Conservation (phyloP, 306 rosid species). For the Oxytropis ochrocephala region DNA sequence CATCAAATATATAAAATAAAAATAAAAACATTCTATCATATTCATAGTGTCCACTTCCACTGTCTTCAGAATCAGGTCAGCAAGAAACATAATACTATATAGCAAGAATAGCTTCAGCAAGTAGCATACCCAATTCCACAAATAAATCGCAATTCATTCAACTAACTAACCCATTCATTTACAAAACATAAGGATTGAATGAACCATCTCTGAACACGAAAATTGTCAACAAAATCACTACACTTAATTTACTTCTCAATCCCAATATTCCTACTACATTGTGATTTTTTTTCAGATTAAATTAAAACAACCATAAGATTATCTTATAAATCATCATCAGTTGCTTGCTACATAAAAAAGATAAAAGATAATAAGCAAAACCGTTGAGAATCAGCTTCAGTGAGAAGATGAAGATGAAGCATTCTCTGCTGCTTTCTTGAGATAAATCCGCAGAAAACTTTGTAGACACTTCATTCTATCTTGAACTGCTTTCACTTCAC, state of each 20-base stretch:
- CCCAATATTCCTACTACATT: background rate
- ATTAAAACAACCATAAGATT: background rate
- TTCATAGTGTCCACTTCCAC: background rate
- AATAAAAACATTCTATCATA: background rate
- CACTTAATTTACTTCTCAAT: background rate
- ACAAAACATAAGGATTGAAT: background rate
- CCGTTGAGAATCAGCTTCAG: background rate
- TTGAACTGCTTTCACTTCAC: slow-evolving; percentile 15
- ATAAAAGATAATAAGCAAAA: background rate
- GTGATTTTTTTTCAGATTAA: background rate
- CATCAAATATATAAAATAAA: background rate
- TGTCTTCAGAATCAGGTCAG: background rate
- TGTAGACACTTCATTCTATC: slow-evolving; percentile 23
- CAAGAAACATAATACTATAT: background rate
- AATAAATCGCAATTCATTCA: background rate
- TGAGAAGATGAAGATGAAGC: background rate
- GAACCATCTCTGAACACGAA: background rate
- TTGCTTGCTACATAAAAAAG: background rate
- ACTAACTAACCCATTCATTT: background rate
- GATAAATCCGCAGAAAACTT: slow-evolving; percentile 26
- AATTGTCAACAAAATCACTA: background rate
- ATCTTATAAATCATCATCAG: background rate
- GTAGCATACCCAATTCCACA: background rate
- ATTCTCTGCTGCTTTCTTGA: background rate
- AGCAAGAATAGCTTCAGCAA: background rate